Base-by-base conservation (phyloP, 2,329 filamentous ascomycete genomes). In the Sporothrix brunneoviolacea region DNA sequence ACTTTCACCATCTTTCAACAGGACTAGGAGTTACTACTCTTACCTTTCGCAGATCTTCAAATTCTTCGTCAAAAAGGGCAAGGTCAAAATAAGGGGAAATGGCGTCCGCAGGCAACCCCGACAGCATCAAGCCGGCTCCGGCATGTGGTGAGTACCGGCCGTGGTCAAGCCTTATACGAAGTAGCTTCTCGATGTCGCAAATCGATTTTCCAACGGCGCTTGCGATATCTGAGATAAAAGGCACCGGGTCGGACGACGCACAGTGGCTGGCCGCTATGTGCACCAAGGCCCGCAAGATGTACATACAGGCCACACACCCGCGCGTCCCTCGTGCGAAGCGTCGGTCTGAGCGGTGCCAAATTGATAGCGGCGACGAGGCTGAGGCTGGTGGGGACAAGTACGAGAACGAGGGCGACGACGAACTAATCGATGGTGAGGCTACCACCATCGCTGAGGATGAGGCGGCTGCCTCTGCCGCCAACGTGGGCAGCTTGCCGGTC, bases 201-300 rank as follows among this genome's bases (percentile, higher is more conserved):
- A 4, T 46, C 43, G 43, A 37, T 18, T 36, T 46, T 13, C 35
- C 33, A 21, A n/a, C 18, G 16, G 9, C 32, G n/a, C 12, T 4
- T n/a, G 4, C 30, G 13, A 16, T 33, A 33, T 18, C 10, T 44
- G n/a, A n/a, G n/a, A n/a, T n/a, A n/a, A n/a, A n/a, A n/a, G n/a
- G n/a, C n/a, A n/a, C n/a, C 30, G 32, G 22, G 16, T 22, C 42
- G 33, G 22, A 16, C 27, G 45, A 39, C 12, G 39, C 24, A 1
- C 24, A 24, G 7, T 52, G 44, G 50, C 21, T 36, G 19, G 30
- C 24, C 0, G 35, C 21, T n/a, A 16, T 48, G 6, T 21, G 40
- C 8, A 24, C n/a, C 15, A 44, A 43, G 27, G 50, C 45, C 4
- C 45, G 45, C 19, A 24, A 44, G 27, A 24, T 44, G 27, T 52